phyloP scores from a whole-genome alignment of 768 basidiomycete genomes.

The Clathrus columnatus region DNA sequence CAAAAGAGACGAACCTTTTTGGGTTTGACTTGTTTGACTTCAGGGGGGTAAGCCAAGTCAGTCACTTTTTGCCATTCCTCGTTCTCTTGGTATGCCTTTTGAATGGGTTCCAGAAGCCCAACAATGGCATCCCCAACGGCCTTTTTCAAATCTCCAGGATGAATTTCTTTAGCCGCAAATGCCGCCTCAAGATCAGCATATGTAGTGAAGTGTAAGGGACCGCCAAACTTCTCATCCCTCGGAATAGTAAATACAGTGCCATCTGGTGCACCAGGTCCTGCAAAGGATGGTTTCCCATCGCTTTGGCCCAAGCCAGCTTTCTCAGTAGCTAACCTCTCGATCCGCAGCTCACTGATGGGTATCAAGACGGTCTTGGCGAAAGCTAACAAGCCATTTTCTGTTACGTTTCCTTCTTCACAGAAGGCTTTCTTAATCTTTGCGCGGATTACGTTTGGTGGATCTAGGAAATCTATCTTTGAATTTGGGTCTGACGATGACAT shows the following conservation, averaged over 20 bases:
- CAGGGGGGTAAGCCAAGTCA: slow-evolving; percentile 72
- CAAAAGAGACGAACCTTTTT: slow-evolving; percentile 35
- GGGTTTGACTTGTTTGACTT: slow-evolving; percentile 46
- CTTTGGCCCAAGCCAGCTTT: slow-evolving; percentile 30
- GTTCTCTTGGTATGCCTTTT: slow-evolving; percentile 63
- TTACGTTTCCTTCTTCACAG: slow-evolving; percentile 85
- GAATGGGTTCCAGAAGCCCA: slow-evolving; percentile 70
- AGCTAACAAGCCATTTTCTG: slow-evolving; percentile 81
- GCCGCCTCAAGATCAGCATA: slow-evolving; percentile 63
- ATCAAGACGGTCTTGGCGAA: slow-evolving; percentile 86
- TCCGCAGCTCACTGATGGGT: slow-evolving; percentile 69
- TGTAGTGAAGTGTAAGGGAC: slow-evolving; percentile 56
- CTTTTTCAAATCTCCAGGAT: slow-evolving; percentile 85
- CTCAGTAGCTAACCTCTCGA: slow-evolving; percentile 36
- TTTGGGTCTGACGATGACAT: slow-evolving; percentile 98
- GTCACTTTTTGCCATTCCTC: slow-evolving; percentile 76
- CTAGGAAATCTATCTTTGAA: slow-evolving; percentile 97
- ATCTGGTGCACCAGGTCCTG: slow-evolving; percentile 57
- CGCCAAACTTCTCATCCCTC: slow-evolving; percentile 71
- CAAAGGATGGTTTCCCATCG: slow-evolving; percentile 49
- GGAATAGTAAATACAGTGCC: slow-evolving; percentile 76
- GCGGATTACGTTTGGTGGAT: slow-evolving; percentile 71
- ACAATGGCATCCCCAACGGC: slow-evolving; percentile 68
- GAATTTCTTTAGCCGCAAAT: slow-evolving; percentile 67
- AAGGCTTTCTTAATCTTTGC: slow-evolving; percentile 89